Percentiles rank a stretch among this genome's conserved stretches.
Evolutionary conservation across 1,284 basidiomycete genomes (phyloP).

Genomic region (Hemileia vastatrix): DNA sequence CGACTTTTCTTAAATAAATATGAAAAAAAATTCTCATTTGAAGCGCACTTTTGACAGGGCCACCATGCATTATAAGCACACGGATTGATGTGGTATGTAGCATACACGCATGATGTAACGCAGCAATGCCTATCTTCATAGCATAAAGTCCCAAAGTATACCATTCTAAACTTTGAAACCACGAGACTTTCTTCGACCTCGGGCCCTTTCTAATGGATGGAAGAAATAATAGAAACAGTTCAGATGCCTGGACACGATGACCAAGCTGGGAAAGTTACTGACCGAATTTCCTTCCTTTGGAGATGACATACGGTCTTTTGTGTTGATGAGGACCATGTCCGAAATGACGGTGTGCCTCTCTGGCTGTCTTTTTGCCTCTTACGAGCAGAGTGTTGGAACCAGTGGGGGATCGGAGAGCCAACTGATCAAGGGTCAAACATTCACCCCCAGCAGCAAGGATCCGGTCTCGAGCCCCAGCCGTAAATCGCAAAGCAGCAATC

Average conservation of each 20-base stretch:
- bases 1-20: too few relatives aligned
- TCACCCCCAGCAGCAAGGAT: constrained; percentile 95
- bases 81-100: too few relatives aligned
- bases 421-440: constrained; percentile 88
- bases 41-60: too few relatives aligned
- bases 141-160: too few relatives aligned
- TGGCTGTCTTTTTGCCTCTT: constrained; percentile 80
- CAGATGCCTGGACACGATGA: background rate
- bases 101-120: too few relatives aligned
- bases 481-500: constrained; percentile 91
- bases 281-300: constrained; percentile 81
- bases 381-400: constrained; percentile 90
- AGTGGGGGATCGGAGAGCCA: constrained; percentile 84
- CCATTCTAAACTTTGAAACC: constrained; percentile 46
- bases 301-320: constrained; percentile 87
- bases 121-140: too few relatives aligned
- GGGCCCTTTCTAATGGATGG: constrained; percentile 46
- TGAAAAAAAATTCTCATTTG: too few relatives aligned
- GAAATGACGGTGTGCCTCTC: constrained; percentile 52
- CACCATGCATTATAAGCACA: too few relatives aligned
- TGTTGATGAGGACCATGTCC: constrained; percentile 42
- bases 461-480: constrained; percentile 79
- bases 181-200: constrained; percentile 48
- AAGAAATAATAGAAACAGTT: background rate
- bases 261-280: background rate